A percentile compares a stretch with the other conserved stretches of the same genome.
Conservation (phyloP, 352 stramenopile genomes). For the Globisporangium orthogonon region DNA sequence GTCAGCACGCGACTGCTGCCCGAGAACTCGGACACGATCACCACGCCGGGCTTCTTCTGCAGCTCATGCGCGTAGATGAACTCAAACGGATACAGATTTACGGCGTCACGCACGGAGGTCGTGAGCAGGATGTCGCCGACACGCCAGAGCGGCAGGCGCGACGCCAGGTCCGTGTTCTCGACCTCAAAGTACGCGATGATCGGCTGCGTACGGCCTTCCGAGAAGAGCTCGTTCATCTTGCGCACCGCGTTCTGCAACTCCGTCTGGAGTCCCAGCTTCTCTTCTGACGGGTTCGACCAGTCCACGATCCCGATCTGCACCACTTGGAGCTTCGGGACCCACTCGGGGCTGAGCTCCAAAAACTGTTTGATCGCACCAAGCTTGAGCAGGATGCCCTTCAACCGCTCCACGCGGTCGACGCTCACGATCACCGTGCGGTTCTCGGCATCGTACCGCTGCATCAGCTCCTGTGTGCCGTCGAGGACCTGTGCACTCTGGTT, state of each 20-base stretch:
- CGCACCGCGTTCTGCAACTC: constrained; percentile 57
- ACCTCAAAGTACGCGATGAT: constrained; percentile 68
- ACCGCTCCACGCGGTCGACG: constrained; percentile 93
- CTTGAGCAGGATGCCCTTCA: constrained; percentile 98
- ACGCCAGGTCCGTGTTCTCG: constrained; percentile 78
- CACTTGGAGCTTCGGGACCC: constrained; percentile 79
- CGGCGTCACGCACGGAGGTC: constrained; percentile 71
- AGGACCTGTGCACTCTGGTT: constrained; percentile 47
- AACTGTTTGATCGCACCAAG: constrained; percentile 95
- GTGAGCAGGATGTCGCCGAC: constrained; percentile 68
- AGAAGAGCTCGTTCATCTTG: constrained; percentile 69
- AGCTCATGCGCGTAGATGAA: constrained; percentile 83
- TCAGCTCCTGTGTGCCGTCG: constrained; percentile 31
- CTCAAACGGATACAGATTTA: constrained; percentile 85
- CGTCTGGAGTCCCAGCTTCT: constrained; percentile 52
- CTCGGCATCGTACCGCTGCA: constrained; percentile 43
- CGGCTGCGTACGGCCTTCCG: constrained; percentile 28
- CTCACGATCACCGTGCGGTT: constrained; percentile 87
- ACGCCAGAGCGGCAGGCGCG: constrained; percentile 65
- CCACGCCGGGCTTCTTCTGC: constrained; percentile 73
- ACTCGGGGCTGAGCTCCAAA: constrained; percentile 76
- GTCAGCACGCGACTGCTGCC: constrained; percentile 95
- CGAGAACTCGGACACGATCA: constrained; percentile 98
- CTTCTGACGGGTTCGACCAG: constrained; percentile 59
- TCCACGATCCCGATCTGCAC: constrained; percentile 80